These are phyloP conservation scores for Nitzschia palea DNA, from an alignment of 108 stramenopile species.

Conservation along the genomic window DNA sequence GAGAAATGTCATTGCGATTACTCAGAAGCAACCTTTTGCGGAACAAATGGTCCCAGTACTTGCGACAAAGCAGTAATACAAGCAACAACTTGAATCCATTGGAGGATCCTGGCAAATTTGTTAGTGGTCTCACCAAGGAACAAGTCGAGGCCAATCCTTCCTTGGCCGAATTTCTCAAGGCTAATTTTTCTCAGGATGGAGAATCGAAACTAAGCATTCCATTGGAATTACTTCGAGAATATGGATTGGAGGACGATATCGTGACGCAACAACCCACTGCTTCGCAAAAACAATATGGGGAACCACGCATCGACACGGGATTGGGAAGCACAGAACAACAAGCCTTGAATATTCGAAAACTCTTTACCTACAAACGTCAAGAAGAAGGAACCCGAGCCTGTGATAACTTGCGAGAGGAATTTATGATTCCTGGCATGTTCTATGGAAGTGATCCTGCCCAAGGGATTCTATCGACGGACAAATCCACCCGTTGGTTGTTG, in stretches of 20 bases:
- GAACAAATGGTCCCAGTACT: no score
- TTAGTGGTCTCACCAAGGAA: slow-evolving; percentile 33
- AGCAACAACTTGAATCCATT: not conserved
- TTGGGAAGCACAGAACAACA: slow-evolving; percentile 29
- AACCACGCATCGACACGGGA: slow-evolving; percentile 24
- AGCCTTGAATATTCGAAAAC: slow-evolving; percentile 32
- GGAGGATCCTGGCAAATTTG: slow-evolving; percentile 31
- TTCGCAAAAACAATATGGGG: slow-evolving; percentile 13
- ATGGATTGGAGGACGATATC: slow-evolving; percentile 15
- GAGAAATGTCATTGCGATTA: no score
- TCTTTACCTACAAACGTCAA: slow-evolving; percentile 25
- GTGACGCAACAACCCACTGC: not conserved
- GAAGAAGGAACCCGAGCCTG: slow-evolving; percentile 27
- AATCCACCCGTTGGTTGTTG: slow-evolving; percentile 46
- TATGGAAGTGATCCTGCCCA: slow-evolving; percentile 75
- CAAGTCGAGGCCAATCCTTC: slow-evolving; percentile 27
- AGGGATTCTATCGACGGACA: slow-evolving; percentile 41
- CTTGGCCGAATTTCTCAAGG: slow-evolving; percentile 24
- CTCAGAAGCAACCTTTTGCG: no score
- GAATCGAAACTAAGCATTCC: slow-evolving; percentile 11
- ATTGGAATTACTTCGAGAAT: slow-evolving; percentile 12
- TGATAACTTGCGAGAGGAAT: slow-evolving; percentile 42
- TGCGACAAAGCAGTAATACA: no score
- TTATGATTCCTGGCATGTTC: slow-evolving; percentile 72
- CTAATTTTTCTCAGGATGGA: slow-evolving; percentile 24